Evolutionary conservation across 768 basidiomycete genomes (phyloP).

Genomic region (Suillus subalutaceus): DNA sequence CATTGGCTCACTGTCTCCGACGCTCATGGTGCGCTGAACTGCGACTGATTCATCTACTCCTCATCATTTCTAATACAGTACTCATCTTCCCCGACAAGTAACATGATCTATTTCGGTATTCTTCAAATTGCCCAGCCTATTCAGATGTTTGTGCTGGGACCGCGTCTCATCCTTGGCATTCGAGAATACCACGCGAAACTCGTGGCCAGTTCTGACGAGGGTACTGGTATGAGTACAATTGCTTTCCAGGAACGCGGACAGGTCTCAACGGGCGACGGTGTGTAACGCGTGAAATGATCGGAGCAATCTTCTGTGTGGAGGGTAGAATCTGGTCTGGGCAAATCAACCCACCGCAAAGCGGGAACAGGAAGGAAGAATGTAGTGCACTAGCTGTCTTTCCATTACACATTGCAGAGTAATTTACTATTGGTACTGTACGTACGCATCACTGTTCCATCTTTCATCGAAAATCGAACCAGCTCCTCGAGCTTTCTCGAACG

Average conservation of each 20-base stretch:
- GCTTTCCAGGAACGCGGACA: neutral
- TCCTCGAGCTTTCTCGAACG: too few relatives aligned
- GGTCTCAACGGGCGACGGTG: neutral
- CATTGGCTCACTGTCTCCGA: neutral
- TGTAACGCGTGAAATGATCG: neutral
- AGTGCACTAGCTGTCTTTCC: neutral
- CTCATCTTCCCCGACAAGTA: neutral
- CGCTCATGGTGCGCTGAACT: neutral
- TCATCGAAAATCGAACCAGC: neutral
- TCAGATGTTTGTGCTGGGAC: neutral
- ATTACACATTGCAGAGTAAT: neutral
- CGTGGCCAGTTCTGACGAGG: neutral
- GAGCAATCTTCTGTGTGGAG: neutral
- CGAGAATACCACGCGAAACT: neutral
- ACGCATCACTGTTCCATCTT: neutral
- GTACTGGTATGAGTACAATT: neutral
- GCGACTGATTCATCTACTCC: neutral
- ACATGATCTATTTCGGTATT: neutral
- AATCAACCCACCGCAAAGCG: neutral
- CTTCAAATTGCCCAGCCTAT: neutral
- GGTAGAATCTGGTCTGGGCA: neutral
- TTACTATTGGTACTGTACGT: neutral
- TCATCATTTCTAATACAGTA: neutral
- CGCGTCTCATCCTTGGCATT: neutral
- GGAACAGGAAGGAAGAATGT: neutral